Evolutionary conservation across 176 grass and related monocot species (phyloP), one percentile per base, ranked within the genome.

Genomic region (Aegilops tauschii): DNA sequence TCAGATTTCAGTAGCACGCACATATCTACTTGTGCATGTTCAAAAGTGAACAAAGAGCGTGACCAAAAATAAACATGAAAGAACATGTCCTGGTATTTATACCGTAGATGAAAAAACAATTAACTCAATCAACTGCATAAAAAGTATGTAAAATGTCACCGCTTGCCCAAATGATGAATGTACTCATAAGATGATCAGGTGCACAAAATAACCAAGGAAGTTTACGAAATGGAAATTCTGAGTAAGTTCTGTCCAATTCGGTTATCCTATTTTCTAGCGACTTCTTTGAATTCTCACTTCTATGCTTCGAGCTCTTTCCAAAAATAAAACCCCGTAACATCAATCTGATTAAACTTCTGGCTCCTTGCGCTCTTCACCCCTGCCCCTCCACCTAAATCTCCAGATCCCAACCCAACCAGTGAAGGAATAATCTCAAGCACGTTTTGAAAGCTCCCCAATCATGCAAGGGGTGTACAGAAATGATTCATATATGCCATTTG

Each of bases 381-480:
- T 70, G 32, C 8, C 67, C 67, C 6, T 69, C 34, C 18, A 70
- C 18, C 68, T 31, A 68, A 68, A 68, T 16, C 30, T 68, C 30
- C 65, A 34, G 0, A 68, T 68, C 13, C 65, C 30, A 71, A 40
- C 20, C 35, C 21, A 72, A 72, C 1, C 69, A 72, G 36, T 72
- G 69, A 72, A 72, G 9, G 20, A 71, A 71, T 72, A 72, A 23
- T 71, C 69, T 72, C 36, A 42, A 40, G 69, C 69, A 72, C 10
- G 3, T 72, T 72, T 36, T 13, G 36, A 23, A 42, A 72, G 36
- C 20, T 72, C 36, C 35, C 69, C 69, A 72, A 72, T 5, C 69
- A 72, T 72, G 69, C 69, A 73, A 44, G 69, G 69, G 37, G 69
- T 73, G 37, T 73, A 73, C 40, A 2, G 69, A 73, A 73, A 73